phyloP scores from a whole-genome alignment of 305 asterid genomes.

The Solanum aculeatissimum region DNA sequence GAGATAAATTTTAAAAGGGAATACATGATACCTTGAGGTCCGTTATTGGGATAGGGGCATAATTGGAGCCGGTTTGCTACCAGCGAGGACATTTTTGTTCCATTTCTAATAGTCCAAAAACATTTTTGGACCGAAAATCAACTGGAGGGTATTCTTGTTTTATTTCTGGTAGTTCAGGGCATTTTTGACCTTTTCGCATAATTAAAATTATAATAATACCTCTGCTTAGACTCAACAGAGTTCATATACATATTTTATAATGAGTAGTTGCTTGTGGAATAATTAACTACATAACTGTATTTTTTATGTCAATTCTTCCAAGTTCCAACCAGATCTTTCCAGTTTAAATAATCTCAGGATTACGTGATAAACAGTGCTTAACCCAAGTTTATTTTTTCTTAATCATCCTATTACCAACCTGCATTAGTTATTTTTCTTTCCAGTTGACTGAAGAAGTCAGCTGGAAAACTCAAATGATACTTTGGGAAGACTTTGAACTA shows the following conservation, averaged over 20 bases:
- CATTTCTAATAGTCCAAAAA: background rate
- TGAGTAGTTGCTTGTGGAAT: background rate
- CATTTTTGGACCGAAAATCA: background rate
- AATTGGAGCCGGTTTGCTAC: background rate
- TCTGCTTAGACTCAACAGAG: background rate
- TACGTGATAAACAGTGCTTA: background rate
- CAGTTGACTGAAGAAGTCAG: background rate
- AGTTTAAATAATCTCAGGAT: background rate
- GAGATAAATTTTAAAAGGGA: too few relatives aligned
- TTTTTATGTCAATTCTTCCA: background rate
- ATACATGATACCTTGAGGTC: too few relatives aligned
- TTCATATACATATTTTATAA: background rate
- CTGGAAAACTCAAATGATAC: background rate
- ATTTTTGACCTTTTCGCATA: background rate
- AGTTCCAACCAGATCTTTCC: background rate
- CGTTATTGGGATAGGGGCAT: background rate
- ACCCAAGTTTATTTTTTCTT: background rate
- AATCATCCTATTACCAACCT: background rate
- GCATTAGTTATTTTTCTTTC: background rate
- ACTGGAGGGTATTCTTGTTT: background rate
- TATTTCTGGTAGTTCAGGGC: background rate
- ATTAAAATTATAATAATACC: background rate
- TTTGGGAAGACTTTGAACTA: background rate
- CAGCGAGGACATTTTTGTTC: background rate
- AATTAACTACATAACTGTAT: background rate